Evolutionary conservation across 2,329 filamentous ascomycete species (phyloP).

Genomic region (Ophiostoma perfectum): DNA sequence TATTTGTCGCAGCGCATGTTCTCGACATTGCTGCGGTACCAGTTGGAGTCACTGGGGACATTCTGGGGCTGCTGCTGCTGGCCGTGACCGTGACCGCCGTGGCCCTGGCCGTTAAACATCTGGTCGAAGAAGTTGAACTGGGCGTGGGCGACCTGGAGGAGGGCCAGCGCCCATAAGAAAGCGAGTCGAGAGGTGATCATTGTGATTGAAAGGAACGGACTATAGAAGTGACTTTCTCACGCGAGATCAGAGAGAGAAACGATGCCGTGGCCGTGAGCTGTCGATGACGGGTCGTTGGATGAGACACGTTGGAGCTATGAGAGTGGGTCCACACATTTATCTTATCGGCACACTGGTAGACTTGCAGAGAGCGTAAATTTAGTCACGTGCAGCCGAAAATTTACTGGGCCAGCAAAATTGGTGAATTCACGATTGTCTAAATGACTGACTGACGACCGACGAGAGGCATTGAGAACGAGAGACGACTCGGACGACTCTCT

Average conservation of each 20-base stretch:
- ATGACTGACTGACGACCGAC: neutral
- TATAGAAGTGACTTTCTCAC: neutral
- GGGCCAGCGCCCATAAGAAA: constrained; percentile 49
- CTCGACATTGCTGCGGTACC: constrained; percentile 52
- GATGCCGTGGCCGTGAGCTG: neutral
- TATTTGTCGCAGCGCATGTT: constrained; percentile 86
- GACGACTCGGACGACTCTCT: neutral
- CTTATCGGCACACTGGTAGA: neutral
- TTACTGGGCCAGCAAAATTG: constrained; percentile 11
- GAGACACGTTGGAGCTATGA: constrained; percentile 13
- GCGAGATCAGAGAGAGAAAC: neutral
- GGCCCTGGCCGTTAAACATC: constrained; percentile 68
- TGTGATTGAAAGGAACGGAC: neutral
- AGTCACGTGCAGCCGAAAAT: constrained; percentile 16
- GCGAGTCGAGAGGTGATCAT: constrained; percentile 26
- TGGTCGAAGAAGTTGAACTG: constrained; percentile 99
- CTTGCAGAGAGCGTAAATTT: neutral
- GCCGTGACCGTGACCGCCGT: constrained; percentile 42
- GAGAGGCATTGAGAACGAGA: neutral
- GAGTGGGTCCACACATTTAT: neutral
- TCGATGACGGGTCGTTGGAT: constrained; percentile 5
- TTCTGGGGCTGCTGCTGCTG: constrained; percentile 65
- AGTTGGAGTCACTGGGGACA: constrained; percentile 73
- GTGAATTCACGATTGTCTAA: neutral
- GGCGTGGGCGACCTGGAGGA: constrained; percentile 59